A percentile compares a stretch with the other conserved stretches of the same genome.
Conservation (phyloP, 768 basidiomycete species). For the Pleurotus eryngii region DNA sequence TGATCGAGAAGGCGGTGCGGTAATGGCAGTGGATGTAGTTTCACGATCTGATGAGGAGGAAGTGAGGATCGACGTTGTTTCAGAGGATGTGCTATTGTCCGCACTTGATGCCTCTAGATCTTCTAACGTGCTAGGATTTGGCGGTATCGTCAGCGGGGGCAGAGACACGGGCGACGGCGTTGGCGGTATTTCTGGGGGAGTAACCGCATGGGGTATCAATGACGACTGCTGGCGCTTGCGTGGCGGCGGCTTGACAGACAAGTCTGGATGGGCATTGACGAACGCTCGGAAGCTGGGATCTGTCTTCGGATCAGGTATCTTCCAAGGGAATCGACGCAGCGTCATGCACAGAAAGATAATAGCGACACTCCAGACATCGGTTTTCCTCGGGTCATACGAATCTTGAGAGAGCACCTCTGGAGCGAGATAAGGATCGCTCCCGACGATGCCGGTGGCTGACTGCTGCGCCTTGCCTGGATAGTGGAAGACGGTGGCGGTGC, state of each 20-base stretch:
- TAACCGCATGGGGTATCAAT: too few species aligned
- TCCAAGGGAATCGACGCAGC: slow-evolving; percentile 97
- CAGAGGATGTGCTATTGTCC: slow-evolving; percentile 37
- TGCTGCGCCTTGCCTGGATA: slow-evolving; percentile 88
- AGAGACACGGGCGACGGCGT: background rate
- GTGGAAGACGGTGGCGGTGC: slow-evolving; percentile 99
- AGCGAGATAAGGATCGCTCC: slow-evolving; percentile 96
- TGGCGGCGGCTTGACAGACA: slow-evolving; percentile 49
- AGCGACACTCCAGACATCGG: slow-evolving; percentile 97
- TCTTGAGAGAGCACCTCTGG: slow-evolving; percentile 86
- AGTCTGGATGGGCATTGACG: slow-evolving; percentile 89
- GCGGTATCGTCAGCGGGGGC: slow-evolving; percentile 6
- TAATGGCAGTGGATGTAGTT: slow-evolving; percentile 43
- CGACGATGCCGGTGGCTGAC: slow-evolving; percentile 88
- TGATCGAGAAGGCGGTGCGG: slow-evolving; percentile 42
- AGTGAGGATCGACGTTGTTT: slow-evolving; percentile 43
- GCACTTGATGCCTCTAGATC: slow-evolving; percentile 25
- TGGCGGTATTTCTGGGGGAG: slow-evolving; percentile 4
- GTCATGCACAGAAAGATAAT: slow-evolving; percentile 99
- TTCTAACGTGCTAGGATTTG: background rate
- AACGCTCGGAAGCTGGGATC: slow-evolving; percentile 92
- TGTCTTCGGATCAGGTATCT: slow-evolving; percentile 91
- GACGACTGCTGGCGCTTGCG: slow-evolving; percentile 17
- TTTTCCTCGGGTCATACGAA: slow-evolving; percentile 92
- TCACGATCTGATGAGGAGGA: slow-evolving; percentile 32